Base-by-base conservation (phyloP, 2,329 filamentous ascomycete species). In the Aspergillus glaucus region DNA sequence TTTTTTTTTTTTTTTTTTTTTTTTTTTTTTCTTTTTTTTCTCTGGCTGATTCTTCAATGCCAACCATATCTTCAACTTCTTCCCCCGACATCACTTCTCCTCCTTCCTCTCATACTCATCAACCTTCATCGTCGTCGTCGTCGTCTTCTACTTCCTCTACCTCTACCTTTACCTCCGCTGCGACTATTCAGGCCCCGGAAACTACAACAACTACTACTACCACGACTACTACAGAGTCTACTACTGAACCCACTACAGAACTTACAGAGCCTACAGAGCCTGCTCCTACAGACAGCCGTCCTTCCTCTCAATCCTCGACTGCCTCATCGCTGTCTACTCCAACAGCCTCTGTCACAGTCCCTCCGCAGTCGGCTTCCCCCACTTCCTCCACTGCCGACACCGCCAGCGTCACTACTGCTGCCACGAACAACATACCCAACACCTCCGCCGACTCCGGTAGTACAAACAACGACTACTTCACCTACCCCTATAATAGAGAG, bases 21-120 rank as follows among this genome's bases (percentile, higher is more conserved):
- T 54, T 57, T 58, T 54, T 52, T 54, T 53, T 58, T 61, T 59
- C 56, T 61, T 57, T 58, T 59, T 54, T 59, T 53, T 57, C 54
- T 62, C 56, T 62, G 62, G 59, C 61, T 64, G 59, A 57, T 58
- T 61, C 60, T 68, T 69, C 67, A 70, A 70, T 70, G 67, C 67
- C 66, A 68, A 68, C 63, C 59, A 65, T 64, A 64, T 63, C 64
- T 58, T 59, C 65, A 19, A 21, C 17, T 10, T 8, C 57, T 56
- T 61, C 61, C 55, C 64, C 64, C 61, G 60, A 60, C 63, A 64
- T 65, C 63, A 66, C 65, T 62, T 61, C 63, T 58, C 63, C 63
- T 66, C 61, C 64, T 51, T 59, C 62, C 55, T 58, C 55, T 51
- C 54, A 58, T 52, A 54, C 56, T 55, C 58, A 55, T 56, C 55